Evolutionary conservation across 371 early-diverging fungal genomes (phyloP).

Genomic region (Batkoa obscura): DNA sequence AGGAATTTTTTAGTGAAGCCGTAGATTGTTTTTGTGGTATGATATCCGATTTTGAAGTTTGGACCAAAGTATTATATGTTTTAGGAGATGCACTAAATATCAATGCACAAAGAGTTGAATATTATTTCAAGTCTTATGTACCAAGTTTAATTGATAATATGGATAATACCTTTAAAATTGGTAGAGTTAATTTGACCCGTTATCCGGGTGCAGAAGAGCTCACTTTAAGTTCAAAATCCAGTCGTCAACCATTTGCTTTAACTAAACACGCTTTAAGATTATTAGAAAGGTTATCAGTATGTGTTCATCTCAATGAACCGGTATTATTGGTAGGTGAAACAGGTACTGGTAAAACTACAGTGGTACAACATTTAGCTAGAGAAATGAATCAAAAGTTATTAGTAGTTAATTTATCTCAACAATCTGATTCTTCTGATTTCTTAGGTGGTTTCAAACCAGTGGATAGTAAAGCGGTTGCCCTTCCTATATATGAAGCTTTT

Average conservation of each 20-base stretch:
- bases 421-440: constrained; percentile 93
- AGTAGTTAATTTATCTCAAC: constrained; percentile 95
- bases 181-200: background rate
- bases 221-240: constrained; percentile 15
- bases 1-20: constrained; percentile 60
- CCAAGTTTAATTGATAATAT: constrained; percentile 34
- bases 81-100: constrained; percentile 60
- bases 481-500: constrained; percentile 67
- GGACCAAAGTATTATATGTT: constrained; percentile 32
- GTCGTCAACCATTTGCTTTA: constrained; percentile 45
- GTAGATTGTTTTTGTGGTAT: constrained; percentile 75
- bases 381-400: constrained; percentile 55
- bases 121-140: constrained; percentile 46
- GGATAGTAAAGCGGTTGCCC: constrained; percentile 59
- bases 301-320: constrained; percentile 67
- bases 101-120: constrained; percentile 42
- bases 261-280: constrained; percentile 56
- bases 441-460: constrained; percentile 97
- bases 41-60: constrained; percentile 45
- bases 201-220: constrained; percentile 7
- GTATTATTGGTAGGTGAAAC: constrained; percentile 96
- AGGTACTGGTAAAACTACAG: constrained; percentile 98
- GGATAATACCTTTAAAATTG: constrained; percentile 12
- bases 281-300: constrained; percentile 68
- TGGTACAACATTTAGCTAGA: constrained; percentile 86